phyloP scores from a whole-genome alignment of 1,139 yeast genomes.

The Hanseniaspora gamundiae region DNA sequence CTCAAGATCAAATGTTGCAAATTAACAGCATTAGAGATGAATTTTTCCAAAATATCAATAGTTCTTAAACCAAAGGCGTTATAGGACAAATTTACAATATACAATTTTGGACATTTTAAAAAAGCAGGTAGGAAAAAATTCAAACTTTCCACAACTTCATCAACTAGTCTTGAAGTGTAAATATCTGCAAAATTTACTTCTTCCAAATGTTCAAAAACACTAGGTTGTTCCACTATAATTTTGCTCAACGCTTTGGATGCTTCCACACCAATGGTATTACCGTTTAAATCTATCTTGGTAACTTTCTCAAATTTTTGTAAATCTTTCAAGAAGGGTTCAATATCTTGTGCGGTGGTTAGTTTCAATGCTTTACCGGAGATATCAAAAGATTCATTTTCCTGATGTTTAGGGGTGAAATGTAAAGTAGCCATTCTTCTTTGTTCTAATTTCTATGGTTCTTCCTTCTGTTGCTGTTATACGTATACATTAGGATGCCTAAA shows the following conservation, averaged over 20 bases:
- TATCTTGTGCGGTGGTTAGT: slow-evolving; percentile 62
- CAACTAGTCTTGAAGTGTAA: slow-evolving; percentile 87
- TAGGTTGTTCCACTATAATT: slow-evolving; percentile 32
- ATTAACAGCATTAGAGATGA: slow-evolving; percentile 62
- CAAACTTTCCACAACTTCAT: slow-evolving; percentile 84
- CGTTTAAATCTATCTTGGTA: slow-evolving; percentile 65
- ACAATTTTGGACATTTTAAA: slow-evolving; percentile 52
- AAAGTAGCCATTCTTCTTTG: slow-evolving; percentile 25
- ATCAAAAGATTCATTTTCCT: slow-evolving; percentile 32
- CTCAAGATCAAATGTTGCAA: slow-evolving; percentile 78
- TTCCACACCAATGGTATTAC: slow-evolving; percentile 88
- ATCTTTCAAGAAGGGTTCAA: slow-evolving; percentile 49
- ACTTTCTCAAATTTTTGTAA: slow-evolving; percentile 33
- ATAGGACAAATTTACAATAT: slow-evolving; percentile 74
- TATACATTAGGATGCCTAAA: too few species aligned
- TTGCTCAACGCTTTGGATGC: slow-evolving; percentile 67
- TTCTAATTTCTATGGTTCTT: background rate
- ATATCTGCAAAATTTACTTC: slow-evolving; percentile 81
- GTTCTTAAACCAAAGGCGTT: slow-evolving; percentile 96
- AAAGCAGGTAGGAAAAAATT: slow-evolving; percentile 61
- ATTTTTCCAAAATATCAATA: slow-evolving; percentile 75
- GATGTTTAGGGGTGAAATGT: slow-evolving; percentile 24
- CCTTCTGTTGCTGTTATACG: too few species aligned
- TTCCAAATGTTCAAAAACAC: slow-evolving; percentile 38
- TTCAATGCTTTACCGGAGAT: slow-evolving; percentile 70